phyloP scores from a whole-genome alignment of 2,329 filamentous ascomycete genomes.

The Pseudogymnoascus sp. region DNA sequence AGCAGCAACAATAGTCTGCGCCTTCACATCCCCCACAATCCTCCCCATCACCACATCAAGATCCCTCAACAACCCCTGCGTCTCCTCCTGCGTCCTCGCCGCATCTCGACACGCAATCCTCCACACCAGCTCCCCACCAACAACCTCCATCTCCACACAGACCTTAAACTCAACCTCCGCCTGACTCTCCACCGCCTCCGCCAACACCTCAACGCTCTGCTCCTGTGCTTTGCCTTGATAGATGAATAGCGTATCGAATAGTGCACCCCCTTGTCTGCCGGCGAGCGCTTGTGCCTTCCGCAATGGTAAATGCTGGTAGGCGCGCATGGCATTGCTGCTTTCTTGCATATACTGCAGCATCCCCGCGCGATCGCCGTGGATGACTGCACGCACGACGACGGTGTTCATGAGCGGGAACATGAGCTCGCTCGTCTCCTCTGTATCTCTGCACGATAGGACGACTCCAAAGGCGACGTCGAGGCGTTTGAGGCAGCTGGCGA shows the following conservation, averaged over 20 bases:
- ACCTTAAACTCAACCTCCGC: slow-evolving; percentile 74
- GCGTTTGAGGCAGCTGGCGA: slow-evolving; percentile 53
- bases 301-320: slow-evolving; percentile 70
- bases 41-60: slow-evolving; percentile 52
- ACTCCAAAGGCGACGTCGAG: slow-evolving; percentile 77
- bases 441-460: slow-evolving; percentile 77
- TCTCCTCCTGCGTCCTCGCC: slow-evolving; percentile 40
- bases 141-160: slow-evolving; percentile 70
- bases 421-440: slow-evolving; percentile 55
- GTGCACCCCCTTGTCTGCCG: slow-evolving; percentile 25
- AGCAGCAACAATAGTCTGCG: slow-evolving; percentile 47
- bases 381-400: slow-evolving; percentile 61
- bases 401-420: slow-evolving; percentile 94
- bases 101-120: slow-evolving; percentile 60
- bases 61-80: slow-evolving; percentile 43
- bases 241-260: slow-evolving; percentile 60
- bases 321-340: slow-evolving; percentile 55
- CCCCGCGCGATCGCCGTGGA: slow-evolving; percentile 58
- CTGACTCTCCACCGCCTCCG: slow-evolving; percentile 33
- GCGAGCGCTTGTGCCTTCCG: slow-evolving; percentile 55
- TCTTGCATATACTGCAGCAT: slow-evolving; percentile 69
- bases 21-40: slow-evolving; percentile 42
- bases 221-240: slow-evolving; percentile 42
- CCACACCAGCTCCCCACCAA: slow-evolving; percentile 52
- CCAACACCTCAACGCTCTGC: slow-evolving; percentile 14